phyloP scores from a whole-genome alignment of 192 early-diverging fungal genomes.

The Paraglomus occultum region DNA sequence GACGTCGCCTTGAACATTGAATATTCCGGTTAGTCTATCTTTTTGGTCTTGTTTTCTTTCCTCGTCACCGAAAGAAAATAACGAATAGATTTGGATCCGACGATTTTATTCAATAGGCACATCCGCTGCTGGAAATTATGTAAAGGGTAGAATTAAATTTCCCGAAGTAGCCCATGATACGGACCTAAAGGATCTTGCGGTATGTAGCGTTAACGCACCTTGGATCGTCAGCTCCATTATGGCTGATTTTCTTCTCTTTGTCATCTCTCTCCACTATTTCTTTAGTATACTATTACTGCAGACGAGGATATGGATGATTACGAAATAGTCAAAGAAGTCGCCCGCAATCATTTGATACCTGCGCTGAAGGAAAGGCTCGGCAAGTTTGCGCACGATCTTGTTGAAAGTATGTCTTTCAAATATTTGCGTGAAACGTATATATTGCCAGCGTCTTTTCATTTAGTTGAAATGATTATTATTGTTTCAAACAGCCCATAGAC shows the following conservation, averaged over 20 bases:
- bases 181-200: constrained; percentile 75
- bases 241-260: not conserved
- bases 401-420: constrained; percentile 47
- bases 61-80: not conserved
- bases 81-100: not conserved
- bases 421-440: not conserved
- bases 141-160: constrained; percentile 74
- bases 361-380: constrained; percentile 58
- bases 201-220: constrained; percentile 33
- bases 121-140: constrained; percentile 56
- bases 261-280: not conserved
- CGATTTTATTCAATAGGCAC: constrained; percentile 42
- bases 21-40: constrained; percentile 58
- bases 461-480: constrained; percentile 2
- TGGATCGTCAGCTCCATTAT: not conserved
- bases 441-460: too few relatives aligned
- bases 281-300: constrained; percentile 67
- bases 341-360: constrained; percentile 66
- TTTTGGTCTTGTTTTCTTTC: too few relatives aligned
- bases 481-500: constrained; percentile 56
- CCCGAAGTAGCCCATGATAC: constrained; percentile 93
- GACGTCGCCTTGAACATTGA: constrained; percentile 76
- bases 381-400: constrained; percentile 68
- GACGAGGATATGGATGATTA: constrained; percentile 49
- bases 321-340: constrained; percentile 63